Percentiles rank a stretch among this genome's conserved stretches.
phyloP scores from a whole-genome alignment of 2,329 filamentous ascomycete genomes.

The Trichoderma sp. region DNA sequence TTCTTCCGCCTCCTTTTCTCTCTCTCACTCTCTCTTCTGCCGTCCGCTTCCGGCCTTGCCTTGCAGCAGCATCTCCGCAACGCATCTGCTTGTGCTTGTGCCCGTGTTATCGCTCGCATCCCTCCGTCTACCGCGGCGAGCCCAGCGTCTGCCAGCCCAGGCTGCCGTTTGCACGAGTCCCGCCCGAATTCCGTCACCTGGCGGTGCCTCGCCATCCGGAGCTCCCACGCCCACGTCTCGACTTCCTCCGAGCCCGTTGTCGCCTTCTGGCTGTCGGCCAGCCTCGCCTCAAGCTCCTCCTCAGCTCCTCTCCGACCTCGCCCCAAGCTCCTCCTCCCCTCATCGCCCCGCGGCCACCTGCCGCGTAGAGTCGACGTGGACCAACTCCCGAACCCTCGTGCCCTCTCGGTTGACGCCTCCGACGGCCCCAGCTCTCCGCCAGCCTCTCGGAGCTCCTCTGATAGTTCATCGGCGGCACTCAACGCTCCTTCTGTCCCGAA shows the following conservation, averaged over 20 bases:
- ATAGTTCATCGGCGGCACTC: constrained; percentile 50
- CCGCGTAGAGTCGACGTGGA: constrained; percentile 50
- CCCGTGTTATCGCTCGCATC: neutral
- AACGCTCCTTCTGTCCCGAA: constrained; percentile 34
- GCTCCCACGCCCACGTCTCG: constrained; percentile 11
- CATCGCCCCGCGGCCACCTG: constrained; percentile 42
- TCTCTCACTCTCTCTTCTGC: neutral
- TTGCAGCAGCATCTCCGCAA: constrained; percentile 24
- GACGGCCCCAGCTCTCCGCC: constrained; percentile 66
- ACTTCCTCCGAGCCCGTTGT: constrained; percentile 30
- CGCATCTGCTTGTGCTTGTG: constrained; percentile 5
- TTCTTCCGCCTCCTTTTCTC: neutral
- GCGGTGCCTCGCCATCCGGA: constrained; percentile 18
- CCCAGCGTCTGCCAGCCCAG: constrained; percentile 13
- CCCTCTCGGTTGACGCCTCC: constrained; percentile 50
- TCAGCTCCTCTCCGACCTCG: neutral
- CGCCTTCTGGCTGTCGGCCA: constrained; percentile 34
- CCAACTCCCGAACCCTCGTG: constrained; percentile 41
- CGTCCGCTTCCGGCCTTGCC: neutral
- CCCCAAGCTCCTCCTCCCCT: neutral
- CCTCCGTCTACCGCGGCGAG: constrained; percentile 13
- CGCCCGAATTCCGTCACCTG: constrained; percentile 9
- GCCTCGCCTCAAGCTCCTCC: constrained; percentile 30
- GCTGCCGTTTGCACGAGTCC: neutral
- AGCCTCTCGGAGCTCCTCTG: constrained; percentile 52